Conservation (phyloP, 306 rosid genomes). For the Cyamopsis tetragonoloba region DNA sequence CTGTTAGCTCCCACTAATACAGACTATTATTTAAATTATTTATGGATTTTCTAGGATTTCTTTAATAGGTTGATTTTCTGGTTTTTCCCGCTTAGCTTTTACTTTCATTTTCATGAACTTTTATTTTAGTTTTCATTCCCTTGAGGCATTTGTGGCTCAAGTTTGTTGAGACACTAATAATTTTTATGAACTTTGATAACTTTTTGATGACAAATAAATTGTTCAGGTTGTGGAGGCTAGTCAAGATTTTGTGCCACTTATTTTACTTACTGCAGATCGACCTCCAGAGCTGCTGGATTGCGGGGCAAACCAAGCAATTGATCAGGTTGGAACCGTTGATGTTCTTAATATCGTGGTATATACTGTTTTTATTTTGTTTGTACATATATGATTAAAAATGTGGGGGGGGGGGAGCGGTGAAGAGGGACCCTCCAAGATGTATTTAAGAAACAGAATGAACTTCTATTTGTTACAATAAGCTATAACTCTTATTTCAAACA, state of each 20-base stretch:
- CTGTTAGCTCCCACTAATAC: background rate
- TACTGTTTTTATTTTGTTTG: too few relatives aligned
- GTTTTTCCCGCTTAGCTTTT: background rate
- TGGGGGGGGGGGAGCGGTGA: background rate
- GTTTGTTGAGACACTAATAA: constrained; percentile 2
- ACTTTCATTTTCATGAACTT: background rate
- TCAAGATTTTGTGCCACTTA: constrained; percentile 87
- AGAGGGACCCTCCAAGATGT: constrained; percentile 3
- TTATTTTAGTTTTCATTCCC: constrained; percentile 11
- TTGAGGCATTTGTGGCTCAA: constrained; percentile 12
- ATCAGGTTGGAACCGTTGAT: constrained; percentile 55
- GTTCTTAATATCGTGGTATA: background rate
- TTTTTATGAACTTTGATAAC: constrained; percentile 20
- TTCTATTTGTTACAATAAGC: background rate
- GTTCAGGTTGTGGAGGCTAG: constrained; percentile 92
- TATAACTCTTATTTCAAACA: background rate
- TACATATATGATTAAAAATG: background rate
- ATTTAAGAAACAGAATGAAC: background rate
- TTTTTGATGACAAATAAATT: constrained; percentile 7
- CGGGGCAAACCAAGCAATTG: constrained; percentile 90
- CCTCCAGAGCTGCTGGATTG: constrained; percentile 80
- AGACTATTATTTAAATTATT: background rate
- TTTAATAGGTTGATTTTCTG: constrained; percentile 1
- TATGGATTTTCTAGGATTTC: background rate
- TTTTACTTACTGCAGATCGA: constrained; percentile 93